Evolutionary conservation across 163 green algal genomes (phyloP), one percentile per base, ranked within the genome.

Genomic region (Volvox carteri): DNA sequence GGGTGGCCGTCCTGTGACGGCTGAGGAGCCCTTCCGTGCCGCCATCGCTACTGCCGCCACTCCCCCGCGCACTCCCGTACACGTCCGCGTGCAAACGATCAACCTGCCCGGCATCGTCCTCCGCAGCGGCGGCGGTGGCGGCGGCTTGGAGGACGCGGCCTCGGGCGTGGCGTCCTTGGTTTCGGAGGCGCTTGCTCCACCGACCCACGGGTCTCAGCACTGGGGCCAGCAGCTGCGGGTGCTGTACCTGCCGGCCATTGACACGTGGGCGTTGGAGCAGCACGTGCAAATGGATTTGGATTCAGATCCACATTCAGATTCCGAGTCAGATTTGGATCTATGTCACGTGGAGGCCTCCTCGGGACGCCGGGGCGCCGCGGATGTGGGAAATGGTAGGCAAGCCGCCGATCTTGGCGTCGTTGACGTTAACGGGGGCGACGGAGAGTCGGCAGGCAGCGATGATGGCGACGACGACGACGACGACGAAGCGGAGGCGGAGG

Each of bases 231-330:
- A 83, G 50, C 86, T 83, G 30, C 77, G 56, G 18, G 78, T 91
- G 42, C 68, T 91, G 68, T 52, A 87, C 78, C 52, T 91, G 70
- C 86, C 86, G 21, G 25, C n/a, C 41, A 75, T 91, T 4, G 86
- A 91, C 46, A 70, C 60, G 19, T 86, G 86, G 86, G 68, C 68
- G 8, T 41, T 88, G 30, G 77, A 85, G 67, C 81, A 78, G 39
- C 48, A 44, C 28, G 37, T 73, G 4, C 62, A 73, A 28, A 73
- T 73, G 4, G n/a, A 73, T 42, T 21, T 21, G 14, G 14, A 73
- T 73, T 7, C 23, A 33, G n/a, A 73, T 42, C 7, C 14, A 33
- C 23, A 41, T 73, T 41, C n/a, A n/a, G n/a, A n/a, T n/a, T n/a
- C n/a, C n/a, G n/a, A n/a, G n/a, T n/a, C n/a, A n/a, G n/a, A n/a